These are phyloP conservation scores for Aspergillus fijiensis DNA, from an alignment of 2,329 filamentous ascomycete species.

Conservation along the genomic window DNA sequence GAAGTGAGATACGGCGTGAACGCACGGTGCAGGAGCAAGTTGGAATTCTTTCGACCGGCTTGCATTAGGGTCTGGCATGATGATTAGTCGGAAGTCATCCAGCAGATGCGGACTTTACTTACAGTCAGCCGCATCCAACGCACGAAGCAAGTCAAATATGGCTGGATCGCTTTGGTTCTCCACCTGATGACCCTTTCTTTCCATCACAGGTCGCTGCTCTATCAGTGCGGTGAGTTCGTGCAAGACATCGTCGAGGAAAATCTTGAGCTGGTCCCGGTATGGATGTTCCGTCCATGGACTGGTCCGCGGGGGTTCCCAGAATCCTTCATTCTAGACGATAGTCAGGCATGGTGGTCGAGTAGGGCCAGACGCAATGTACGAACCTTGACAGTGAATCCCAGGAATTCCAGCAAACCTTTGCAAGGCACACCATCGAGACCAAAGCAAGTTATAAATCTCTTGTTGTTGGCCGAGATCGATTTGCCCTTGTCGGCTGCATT, in stretches of 20 bases:
- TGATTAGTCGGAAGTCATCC: slow-evolving; percentile 15
- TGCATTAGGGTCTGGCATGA: slow-evolving; percentile 30
- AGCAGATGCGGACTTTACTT: slow-evolving; percentile 14
- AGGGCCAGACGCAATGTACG: slow-evolving; percentile 20
- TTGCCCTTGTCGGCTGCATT: slow-evolving; percentile 51
- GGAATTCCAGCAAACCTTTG: slow-evolving; percentile 54
- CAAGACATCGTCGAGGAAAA: slow-evolving; percentile 60
- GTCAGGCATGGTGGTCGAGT: not conserved
- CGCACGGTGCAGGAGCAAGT: slow-evolving; percentile 35
- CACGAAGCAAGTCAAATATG: slow-evolving; percentile 39
- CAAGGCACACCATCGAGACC: slow-evolving; percentile 57
- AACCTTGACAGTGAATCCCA: slow-evolving; percentile 57
- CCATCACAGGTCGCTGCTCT: slow-evolving; percentile 42
- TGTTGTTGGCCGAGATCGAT: slow-evolving; percentile 60
- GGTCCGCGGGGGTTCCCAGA: slow-evolving; percentile 46
- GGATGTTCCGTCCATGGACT: slow-evolving; percentile 34
- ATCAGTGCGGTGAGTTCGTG: slow-evolving; percentile 58
- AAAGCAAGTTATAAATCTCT: slow-evolving; percentile 63
- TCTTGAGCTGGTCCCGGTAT: slow-evolving; percentile 41
- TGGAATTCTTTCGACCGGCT: slow-evolving; percentile 29
- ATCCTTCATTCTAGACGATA: slow-evolving; percentile 34
- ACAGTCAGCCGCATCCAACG: slow-evolving; percentile 38
- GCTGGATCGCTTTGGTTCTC: slow-evolving; percentile 37
- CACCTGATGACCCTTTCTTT: slow-evolving; percentile 35
- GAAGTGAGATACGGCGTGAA: slow-evolving; percentile 7